Conservation (phyloP, 2,329 filamentous ascomycete species). For the Fusarium falciforme region DNA sequence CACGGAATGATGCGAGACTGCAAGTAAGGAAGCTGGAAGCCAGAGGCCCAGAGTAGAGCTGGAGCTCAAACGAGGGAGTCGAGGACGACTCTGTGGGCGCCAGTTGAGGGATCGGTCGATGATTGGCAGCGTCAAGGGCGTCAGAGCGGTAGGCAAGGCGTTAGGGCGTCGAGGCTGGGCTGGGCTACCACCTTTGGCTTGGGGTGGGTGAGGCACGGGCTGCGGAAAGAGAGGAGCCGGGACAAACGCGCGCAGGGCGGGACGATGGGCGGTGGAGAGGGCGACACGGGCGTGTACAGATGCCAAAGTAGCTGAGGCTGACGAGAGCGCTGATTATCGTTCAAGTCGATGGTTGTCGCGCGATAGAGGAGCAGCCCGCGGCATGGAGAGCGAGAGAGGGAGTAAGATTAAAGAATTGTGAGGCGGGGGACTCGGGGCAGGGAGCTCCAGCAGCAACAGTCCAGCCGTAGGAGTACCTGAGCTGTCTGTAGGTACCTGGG, state of each 20-base stretch:
- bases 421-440: slow-evolving; percentile 29
- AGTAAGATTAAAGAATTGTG: slow-evolving; percentile 39
- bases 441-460: slow-evolving; percentile 29
- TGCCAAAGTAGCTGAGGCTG: slow-evolving; percentile 3
- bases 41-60: slow-evolving; percentile 28
- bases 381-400: slow-evolving; percentile 31
- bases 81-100: slow-evolving; percentile 38
- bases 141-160: slow-evolving; percentile 37
- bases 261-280: not conserved
- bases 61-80: slow-evolving; percentile 36
- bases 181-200: slow-evolving; percentile 5
- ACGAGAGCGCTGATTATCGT: slow-evolving; percentile 17
- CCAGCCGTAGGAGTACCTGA: slow-evolving; percentile 2
- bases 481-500: not conserved
- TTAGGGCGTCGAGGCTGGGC: slow-evolving; percentile 36
- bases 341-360: slow-evolving; percentile 30
- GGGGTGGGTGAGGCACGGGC: slow-evolving; percentile 31
- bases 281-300: not conserved
- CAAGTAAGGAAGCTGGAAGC: slow-evolving; percentile 30
- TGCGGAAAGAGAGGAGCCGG: slow-evolving; percentile 20
- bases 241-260: slow-evolving; percentile 14
- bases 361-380: slow-evolving; percentile 27
- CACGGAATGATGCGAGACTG: slow-evolving; percentile 30
- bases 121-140: slow-evolving; percentile 45
- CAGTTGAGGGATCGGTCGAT: slow-evolving; percentile 41